Evolutionary conservation across 257 asterid genomes (phyloP), one percentile per base, ranked within the genome.

Genomic region (Linaria vulgaris): DNA sequence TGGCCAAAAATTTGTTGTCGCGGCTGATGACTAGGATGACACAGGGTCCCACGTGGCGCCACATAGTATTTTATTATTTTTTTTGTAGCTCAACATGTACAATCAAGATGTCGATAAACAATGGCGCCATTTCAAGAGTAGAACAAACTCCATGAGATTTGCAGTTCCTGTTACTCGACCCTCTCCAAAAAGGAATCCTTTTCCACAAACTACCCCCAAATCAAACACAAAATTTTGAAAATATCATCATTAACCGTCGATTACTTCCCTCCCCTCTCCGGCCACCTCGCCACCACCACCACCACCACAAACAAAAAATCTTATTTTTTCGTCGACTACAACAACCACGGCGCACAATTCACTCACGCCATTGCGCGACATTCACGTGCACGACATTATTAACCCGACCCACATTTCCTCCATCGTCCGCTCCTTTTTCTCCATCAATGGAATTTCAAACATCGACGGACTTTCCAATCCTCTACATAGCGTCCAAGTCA

Each of bases 181-280:
- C 82, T 0, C 74, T 74, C n/a, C 85, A 80, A 9, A 56, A 72
- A 49, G 86, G 84, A 9, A 38, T 81, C 5, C 61, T 81, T 13
- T 75, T 81, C 39, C 45, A 11, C 75, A 76, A 70, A n/a, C 82
- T n/a, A n/a, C n/a, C n/a, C n/a, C n/a, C n/a, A n/a, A n/a, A n/a
- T n/a, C n/a, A n/a, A n/a, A n/a, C 84, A 1, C 41, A 34, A 1
- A 30, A 51, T 2, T 23, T n/a, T n/a, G n/a, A n/a, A n/a, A n/a
- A 13, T 34, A 20, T 85, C 82, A 52, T 71, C 86, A 15, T 69
- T 53, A 1, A 27, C 86, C 0, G 79, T 87, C 1, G 58, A 41
- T 57, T 79, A 69, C 78, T 86, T 82, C n/a, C 83, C 88, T 22
- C 85, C 80, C 0, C 80, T 84, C 31, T 80, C 80, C 6, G 95